A percentile compares a stretch with the other conserved stretches of the same genome.
Evolutionary conservation across 2,329 filamentous ascomycete species (phyloP).

Genomic region (Alternaria longipes): DNA sequence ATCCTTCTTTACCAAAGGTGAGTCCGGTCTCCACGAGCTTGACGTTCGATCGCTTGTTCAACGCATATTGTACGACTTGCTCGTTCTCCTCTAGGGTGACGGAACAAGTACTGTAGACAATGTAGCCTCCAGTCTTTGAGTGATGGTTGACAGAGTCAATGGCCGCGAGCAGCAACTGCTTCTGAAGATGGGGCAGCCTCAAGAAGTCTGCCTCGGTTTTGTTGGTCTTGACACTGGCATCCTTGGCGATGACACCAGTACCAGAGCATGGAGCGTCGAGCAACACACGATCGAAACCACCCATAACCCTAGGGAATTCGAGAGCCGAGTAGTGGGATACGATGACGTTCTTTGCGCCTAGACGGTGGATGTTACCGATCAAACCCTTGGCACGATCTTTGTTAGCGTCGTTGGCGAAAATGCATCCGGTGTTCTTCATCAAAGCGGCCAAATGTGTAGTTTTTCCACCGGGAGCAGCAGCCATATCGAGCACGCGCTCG

Average conservation of each 20-base stretch:
- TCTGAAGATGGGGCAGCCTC: slow-evolving; percentile 90
- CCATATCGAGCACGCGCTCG: slow-evolving; percentile 81
- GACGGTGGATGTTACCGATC: slow-evolving; percentile 92
- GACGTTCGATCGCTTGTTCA: slow-evolving; percentile 91
- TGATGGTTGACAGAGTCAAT: slow-evolving; percentile 94
- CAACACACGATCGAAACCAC: slow-evolving; percentile 92
- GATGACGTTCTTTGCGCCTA: slow-evolving; percentile 91
- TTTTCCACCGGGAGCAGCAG: slow-evolving; percentile 90
- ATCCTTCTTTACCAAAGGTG: slow-evolving; percentile 90
- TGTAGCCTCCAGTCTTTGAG: slow-evolving; percentile 91
- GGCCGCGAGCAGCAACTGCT: slow-evolving; percentile 89
- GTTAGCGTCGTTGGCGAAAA: slow-evolving; percentile 97
- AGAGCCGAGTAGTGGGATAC: slow-evolving; percentile 96
- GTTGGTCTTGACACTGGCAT: slow-evolving; percentile 89
- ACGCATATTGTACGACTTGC: slow-evolving; percentile 89
- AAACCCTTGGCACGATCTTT: slow-evolving; percentile 94
- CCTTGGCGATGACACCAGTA: slow-evolving; percentile 97
- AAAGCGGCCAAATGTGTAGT: slow-evolving; percentile 95
- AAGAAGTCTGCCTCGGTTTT: slow-evolving; percentile 97
- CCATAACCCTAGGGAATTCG: slow-evolving; percentile 93
- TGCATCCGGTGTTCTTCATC: slow-evolving; percentile 96
- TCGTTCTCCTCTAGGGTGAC: slow-evolving; percentile 96
- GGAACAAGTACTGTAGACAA: slow-evolving; percentile 96
- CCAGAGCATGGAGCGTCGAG: slow-evolving; percentile 96
- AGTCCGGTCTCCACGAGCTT: slow-evolving; percentile 91